Evolutionary conservation across 1,284 basidiomycete species (phyloP), one percentile per base, ranked within the genome.

Genomic region (Boletus sp.): DNA sequence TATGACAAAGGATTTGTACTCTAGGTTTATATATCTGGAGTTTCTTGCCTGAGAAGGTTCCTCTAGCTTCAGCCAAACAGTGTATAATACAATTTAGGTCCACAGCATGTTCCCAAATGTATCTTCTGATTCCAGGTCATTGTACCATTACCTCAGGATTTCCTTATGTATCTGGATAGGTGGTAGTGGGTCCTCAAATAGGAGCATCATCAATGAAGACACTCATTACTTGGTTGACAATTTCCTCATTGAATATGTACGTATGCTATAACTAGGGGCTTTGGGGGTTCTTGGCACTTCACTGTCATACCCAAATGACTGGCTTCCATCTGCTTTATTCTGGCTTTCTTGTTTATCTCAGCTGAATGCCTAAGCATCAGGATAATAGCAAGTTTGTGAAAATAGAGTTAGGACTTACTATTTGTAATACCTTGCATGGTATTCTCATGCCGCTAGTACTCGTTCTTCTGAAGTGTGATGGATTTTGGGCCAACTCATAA

Each of bases 191-290:
- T 43, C 52, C 52, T 6, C 28, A 3, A 4, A 53, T 53, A 8
- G 38, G 52, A 21, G 38, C 30, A 44, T 54, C 40, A 46, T 54
- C 43, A 30, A 54, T 54, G 17, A 54, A 54, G 2, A 54, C n/a
- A 53, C 44, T 44, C 21, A 44, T 44, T 11, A 53, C 16, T 23
- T 31, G 27, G 1, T 31, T n/a, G 2, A 30, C 52, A 40, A 52
- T 52, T n/a, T 52, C 52, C 6, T 40, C 37, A 19, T 52, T 8
- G 6, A 52, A 52, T 1, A 52, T 52, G n/a, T n/a, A n/a, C n/a
- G n/a, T n/a, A n/a, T n/a, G 31, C 33, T 35, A 14, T 14, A 35
- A 35, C 33, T 35, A 9, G 33, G 33, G 14, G 33, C 8, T 35
- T 35, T 35, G 33, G 37, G 37, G 19, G 37, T 38, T 17, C 37